Base-by-base conservation (phyloP, 2,329 filamentous ascomycete genomes). In the Ceratocystis colombiana region DNA sequence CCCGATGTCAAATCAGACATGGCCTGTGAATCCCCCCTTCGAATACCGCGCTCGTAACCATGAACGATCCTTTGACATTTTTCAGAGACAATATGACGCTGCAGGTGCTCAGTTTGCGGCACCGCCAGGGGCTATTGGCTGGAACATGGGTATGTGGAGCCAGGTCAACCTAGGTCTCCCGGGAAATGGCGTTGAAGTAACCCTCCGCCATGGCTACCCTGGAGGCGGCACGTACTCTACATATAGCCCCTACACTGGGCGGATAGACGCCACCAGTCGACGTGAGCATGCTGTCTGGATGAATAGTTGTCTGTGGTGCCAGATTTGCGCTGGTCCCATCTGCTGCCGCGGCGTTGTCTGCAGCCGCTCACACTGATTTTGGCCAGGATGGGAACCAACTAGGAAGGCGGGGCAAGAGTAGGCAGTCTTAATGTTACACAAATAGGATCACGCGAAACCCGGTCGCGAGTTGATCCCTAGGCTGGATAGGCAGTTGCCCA, bases 301-400 rank as follows among this genome's bases (percentile, higher is more conserved):
- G 7, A 59, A 59, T 37, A 5, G 28, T 3, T 59, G 55, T 17
- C 15, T 17, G 30, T 59, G 55, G 55, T 59, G 55, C 17, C 55
- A n/a, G 8, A 3, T 25, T 37, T 59, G 55, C 15, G 28, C 55
- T 8, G 55, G 55, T 7, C 55, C 55, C 33, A 59, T 59, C 22
- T 59, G 55, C 17, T 59, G 55, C 55, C 55, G 55, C 17, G 55
- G 55, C 6, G 37, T 59, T 17, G 55, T 59, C 55, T 59, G 55
- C 22, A 15, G 17, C 15, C 55, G 17, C 28, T 37, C 8, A 25
- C 12, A 33, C 33, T n/a, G 6, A 5, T 37, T 37, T 10, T 25
- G 22, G 48, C 10, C 20, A 15, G 46, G 46, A 15, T 10, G 46
- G 22, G n/a, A 25, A 10, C 10, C n/a, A 50, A 20, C 20, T 20